phyloP scores from a whole-genome alignment of 108 stramenopile genomes.

The Hondaea fermentalgiana region DNA sequence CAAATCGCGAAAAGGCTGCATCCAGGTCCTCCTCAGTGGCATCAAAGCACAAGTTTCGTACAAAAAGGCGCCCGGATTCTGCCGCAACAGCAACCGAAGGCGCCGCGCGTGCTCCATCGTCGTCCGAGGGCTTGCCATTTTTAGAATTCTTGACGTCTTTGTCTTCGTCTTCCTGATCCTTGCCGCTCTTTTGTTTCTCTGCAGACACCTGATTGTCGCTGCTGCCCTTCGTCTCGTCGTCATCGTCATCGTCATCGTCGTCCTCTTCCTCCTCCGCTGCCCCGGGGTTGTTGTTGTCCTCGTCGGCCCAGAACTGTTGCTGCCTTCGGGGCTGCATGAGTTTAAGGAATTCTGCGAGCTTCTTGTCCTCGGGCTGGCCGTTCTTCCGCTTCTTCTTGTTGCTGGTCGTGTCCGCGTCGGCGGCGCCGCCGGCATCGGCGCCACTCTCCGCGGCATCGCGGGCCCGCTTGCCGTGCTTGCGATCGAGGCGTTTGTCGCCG shows the following conservation, averaged over 20 bases:
- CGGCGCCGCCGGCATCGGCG: neutral
- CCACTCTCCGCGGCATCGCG: neutral
- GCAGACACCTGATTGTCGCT: neutral
- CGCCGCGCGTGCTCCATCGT: conserved; percentile 8
- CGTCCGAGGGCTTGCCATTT: neutral
- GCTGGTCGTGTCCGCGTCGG: neutral
- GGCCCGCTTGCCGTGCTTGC: neutral
- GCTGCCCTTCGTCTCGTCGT: neutral
- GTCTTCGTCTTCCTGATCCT: neutral
- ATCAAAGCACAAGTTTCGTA: conserved; percentile 83
- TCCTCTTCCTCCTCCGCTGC: neutral
- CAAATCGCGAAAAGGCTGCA: conserved; percentile 63
- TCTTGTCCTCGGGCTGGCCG: conserved; percentile 18
- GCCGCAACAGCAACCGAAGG: neutral
- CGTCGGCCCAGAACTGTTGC: conserved; percentile 19
- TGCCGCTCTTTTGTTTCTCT: neutral
- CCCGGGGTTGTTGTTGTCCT: neutral
- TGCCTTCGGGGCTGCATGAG: neutral
- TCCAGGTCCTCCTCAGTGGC: conserved; percentile 81
- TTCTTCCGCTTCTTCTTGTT: neutral
- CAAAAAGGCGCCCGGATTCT: conserved; percentile 61
- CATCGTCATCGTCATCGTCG: neutral
- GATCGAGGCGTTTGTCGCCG: conserved; percentile 18
- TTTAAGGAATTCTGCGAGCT: conserved; percentile 15
- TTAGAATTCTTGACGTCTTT: neutral